These are phyloP conservation scores for Sporothrix pseudoabietina DNA, from an alignment of 2,329 filamentous ascomycete genomes.

Conservation along the genomic window DNA sequence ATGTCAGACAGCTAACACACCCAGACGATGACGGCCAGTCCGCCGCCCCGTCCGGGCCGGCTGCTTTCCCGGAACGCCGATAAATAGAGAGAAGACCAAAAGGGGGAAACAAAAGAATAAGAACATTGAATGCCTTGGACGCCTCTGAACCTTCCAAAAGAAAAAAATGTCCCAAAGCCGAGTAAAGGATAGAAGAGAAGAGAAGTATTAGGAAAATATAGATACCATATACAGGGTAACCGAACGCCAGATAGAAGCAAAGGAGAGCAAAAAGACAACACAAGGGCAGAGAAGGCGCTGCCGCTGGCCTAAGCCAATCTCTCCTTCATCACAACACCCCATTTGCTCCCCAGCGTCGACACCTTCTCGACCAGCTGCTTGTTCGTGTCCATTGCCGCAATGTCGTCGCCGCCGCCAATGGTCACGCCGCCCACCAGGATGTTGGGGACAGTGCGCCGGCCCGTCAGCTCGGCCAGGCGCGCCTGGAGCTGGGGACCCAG, in stretches of 20 bases:
- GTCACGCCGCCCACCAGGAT: conserved; percentile 84
- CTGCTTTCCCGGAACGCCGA: conserved; percentile 21
- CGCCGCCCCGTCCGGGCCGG: not conserved
- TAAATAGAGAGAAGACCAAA: not conserved
- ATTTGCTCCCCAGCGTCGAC: conserved; percentile 69
- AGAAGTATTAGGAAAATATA: not conserved
- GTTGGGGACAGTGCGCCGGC: conserved; percentile 86
- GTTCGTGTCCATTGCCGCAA: conserved; percentile 68
- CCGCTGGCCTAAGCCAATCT: conserved; percentile 40
- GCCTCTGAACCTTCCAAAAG: not conserved
- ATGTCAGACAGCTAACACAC: not conserved
- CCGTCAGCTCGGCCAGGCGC: conserved; percentile 71
- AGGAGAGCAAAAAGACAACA: not conserved
- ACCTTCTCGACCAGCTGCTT: conserved; percentile 72
- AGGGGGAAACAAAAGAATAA: not conserved
- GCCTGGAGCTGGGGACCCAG: conserved; percentile 74
- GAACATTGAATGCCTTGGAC: not conserved
- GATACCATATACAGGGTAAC: not conserved
- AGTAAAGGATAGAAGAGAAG: conserved; percentile 4
- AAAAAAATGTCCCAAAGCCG: not conserved
- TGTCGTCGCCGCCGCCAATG: conserved; percentile 87
- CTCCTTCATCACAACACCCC: conserved; percentile 56
- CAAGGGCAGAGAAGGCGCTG: not conserved
- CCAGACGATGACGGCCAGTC: not conserved
- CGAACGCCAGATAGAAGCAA: conserved; percentile 4